Conservation (phyloP, 768 basidiomycete species). For the Rhizopogon roseolus region DNA sequence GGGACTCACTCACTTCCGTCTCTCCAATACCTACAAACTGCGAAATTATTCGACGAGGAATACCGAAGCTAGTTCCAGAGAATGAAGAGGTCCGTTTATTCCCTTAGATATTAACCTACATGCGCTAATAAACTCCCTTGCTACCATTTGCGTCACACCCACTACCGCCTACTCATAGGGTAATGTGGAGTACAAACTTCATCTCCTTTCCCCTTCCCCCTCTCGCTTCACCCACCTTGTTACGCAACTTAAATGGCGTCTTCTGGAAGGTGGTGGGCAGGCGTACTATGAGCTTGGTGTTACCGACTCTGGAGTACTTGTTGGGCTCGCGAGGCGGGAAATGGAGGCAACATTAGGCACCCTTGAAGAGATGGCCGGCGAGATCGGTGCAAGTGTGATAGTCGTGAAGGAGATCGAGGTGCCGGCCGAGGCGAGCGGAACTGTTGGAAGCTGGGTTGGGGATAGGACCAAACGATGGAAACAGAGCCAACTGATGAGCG, state of each 20-base stretch:
- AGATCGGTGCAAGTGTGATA: slow-evolving; percentile 89
- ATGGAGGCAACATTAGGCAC: slow-evolving; percentile 82
- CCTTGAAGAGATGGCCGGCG: slow-evolving; percentile 90
- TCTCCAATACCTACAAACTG: slow-evolving; percentile 36
- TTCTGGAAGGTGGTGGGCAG: slow-evolving; percentile 79
- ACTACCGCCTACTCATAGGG: slow-evolving; percentile 38
- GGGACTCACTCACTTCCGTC: slow-evolving; percentile 69
- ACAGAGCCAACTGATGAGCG: slow-evolving; percentile 23
- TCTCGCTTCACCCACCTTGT: slow-evolving; percentile 79
- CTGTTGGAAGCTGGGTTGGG: slow-evolving; percentile 36
- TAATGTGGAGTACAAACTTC: slow-evolving; percentile 93
- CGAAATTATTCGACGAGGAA: slow-evolving; percentile 23
- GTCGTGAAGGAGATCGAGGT: slow-evolving; percentile 88
- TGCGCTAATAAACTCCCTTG: background rate
- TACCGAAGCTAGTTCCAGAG: slow-evolving; percentile 74
- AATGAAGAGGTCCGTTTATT: slow-evolving; percentile 48
- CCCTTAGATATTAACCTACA: background rate
- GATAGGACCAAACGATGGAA: slow-evolving; percentile 20
- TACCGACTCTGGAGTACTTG: slow-evolving; percentile 81
- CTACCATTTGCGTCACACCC: background rate
- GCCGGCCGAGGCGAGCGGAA: slow-evolving; percentile 41
- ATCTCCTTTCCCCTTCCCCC: slow-evolving; percentile 73
- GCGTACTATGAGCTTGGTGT: slow-evolving; percentile 84
- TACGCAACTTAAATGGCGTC: slow-evolving; percentile 94
- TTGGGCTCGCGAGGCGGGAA: slow-evolving; percentile 71